These are phyloP conservation scores for Magnusiomyces fungicola DNA, from an alignment of 1,139 yeast genomes.

Conservation along the genomic window DNA sequence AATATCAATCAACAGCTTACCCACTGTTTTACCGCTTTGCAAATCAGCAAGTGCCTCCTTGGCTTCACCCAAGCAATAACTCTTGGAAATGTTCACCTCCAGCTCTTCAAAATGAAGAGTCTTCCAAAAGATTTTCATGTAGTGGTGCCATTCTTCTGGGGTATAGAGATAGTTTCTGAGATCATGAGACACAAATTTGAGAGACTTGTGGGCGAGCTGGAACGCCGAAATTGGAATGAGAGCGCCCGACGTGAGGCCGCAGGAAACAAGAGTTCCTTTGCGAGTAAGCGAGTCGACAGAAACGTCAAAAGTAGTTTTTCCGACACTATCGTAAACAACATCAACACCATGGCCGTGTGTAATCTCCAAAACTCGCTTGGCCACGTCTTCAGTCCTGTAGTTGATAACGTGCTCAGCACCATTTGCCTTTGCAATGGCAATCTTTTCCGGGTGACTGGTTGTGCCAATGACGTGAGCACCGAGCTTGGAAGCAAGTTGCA, in stretches of 20 bases:
- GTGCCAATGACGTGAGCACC: slow-evolving; percentile 83
- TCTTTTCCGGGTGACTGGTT: slow-evolving; percentile 60
- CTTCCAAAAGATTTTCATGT: slow-evolving; percentile 41
- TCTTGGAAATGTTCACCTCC: slow-evolving; percentile 45
- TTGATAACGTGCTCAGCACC: slow-evolving; percentile 76
- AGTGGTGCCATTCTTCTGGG: slow-evolving; percentile 52
- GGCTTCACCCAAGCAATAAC: slow-evolving; percentile 57
- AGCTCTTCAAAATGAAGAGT: slow-evolving; percentile 44
- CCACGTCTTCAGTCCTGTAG: slow-evolving; percentile 50
- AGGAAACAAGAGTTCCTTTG: slow-evolving; percentile 69
- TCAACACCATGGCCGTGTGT: slow-evolving; percentile 67
- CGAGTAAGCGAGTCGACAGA: slow-evolving; percentile 56
- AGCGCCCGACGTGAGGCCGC: slow-evolving; percentile 82
- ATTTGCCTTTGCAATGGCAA: slow-evolving; percentile 43
- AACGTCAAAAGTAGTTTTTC: slow-evolving; percentile 70
- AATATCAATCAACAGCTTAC: slow-evolving; percentile 67
- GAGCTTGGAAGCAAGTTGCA: slow-evolving; percentile 50
- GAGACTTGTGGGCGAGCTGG: slow-evolving; percentile 51
- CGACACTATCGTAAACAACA: slow-evolving; percentile 74
- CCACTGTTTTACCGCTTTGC: slow-evolving; percentile 70
- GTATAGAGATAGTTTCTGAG: slow-evolving; percentile 45
- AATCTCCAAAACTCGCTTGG: slow-evolving; percentile 51
- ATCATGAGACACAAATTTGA: slow-evolving; percentile 57
- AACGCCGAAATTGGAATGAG: slow-evolving; percentile 56
- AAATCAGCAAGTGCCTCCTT: slow-evolving; percentile 54